Conservation (phyloP, 2,329 filamentous ascomycete genomes). For the Ophiostoma montium region DNA sequence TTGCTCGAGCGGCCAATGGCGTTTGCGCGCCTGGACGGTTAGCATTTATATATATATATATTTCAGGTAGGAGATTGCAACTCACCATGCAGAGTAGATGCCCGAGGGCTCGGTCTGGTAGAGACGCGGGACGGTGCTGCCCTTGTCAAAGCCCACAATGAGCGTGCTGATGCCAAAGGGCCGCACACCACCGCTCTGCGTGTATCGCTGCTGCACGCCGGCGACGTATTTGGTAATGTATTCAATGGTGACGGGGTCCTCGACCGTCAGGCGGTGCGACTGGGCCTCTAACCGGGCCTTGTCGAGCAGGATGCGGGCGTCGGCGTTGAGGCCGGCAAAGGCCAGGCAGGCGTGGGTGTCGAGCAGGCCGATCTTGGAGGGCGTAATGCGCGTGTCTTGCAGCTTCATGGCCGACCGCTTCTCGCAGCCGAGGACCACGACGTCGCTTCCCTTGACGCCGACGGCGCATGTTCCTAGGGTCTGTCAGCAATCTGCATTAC, state of each 20-base stretch:
- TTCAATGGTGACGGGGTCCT: slow-evolving; percentile 94
- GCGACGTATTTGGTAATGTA: slow-evolving; percentile 99
- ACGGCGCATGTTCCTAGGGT: slow-evolving; percentile 82
- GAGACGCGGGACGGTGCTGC: slow-evolving; percentile 72
- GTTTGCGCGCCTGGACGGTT: slow-evolving; percentile 74
- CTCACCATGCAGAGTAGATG: slow-evolving; percentile 96
- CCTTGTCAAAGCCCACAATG: slow-evolving; percentile 96
- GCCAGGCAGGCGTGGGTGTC: slow-evolving; percentile 94
- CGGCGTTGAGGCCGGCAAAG: slow-evolving; percentile 93
- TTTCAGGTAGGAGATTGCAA: too few relatives aligned
- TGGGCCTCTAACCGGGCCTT: slow-evolving; percentile 96
- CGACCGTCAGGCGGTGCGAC: slow-evolving; percentile 90
- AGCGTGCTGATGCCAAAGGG: slow-evolving; percentile 98
- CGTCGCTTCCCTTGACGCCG: slow-evolving; percentile 85
- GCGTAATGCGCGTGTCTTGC: slow-evolving; percentile 97
- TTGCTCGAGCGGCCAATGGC: slow-evolving; percentile 97
- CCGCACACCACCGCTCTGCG: slow-evolving; percentile 92
- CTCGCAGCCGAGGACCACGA: slow-evolving; percentile 94
- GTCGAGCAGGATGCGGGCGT: slow-evolving; percentile 95
- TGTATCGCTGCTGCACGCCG: slow-evolving; percentile 96
- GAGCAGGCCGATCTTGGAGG: slow-evolving; percentile 87
- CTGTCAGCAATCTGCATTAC: background rate
- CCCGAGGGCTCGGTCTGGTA: slow-evolving; percentile 99
- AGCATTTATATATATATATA: too few relatives aligned
- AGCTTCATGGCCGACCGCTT: slow-evolving; percentile 99